Evolutionary conservation across 208 protist species (phyloP).

Genomic region (Crithidia brevicula): DNA sequence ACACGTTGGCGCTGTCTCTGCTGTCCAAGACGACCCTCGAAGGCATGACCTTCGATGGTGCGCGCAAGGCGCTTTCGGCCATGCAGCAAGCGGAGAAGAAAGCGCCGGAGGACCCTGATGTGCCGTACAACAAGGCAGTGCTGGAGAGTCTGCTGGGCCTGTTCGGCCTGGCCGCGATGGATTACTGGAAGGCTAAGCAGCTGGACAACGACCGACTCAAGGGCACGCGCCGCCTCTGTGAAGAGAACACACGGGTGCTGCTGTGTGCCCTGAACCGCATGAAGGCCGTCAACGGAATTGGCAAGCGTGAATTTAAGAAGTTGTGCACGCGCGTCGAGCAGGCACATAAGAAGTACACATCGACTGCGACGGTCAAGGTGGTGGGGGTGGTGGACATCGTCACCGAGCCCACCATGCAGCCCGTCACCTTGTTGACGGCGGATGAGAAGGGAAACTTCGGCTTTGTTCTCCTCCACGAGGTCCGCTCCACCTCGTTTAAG

Average conservation of each 20-base stretch:
- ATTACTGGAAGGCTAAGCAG: conserved; percentile 56
- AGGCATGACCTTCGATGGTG: conserved; percentile 50
- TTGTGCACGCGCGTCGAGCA: conserved; percentile 43
- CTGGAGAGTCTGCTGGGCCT: conserved; percentile 74
- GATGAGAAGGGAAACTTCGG: conserved; percentile 53
- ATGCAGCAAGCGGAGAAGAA: conserved; percentile 67
- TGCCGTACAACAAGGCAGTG: conserved; percentile 82
- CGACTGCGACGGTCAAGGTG: conserved; percentile 22
- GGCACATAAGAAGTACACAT: conserved; percentile 48
- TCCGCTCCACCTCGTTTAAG: conserved; percentile 56
- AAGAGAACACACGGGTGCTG: conserved; percentile 59
- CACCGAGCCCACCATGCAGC: conserved; percentile 71
- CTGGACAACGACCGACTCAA: conserved; percentile 63
- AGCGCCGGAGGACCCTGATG: conserved; percentile 61
- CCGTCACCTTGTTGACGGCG: conserved; percentile 53
- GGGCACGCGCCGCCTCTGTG: conserved; percentile 45
- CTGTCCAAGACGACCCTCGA: conserved; percentile 64
- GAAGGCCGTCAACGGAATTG: conserved; percentile 48
- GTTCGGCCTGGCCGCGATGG: conserved; percentile 61
- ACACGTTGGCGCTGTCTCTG: conserved; percentile 68
- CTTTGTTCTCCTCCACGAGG: conserved; percentile 66
- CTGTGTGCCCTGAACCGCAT: conserved; percentile 44
- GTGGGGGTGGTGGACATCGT: conserved; percentile 72
- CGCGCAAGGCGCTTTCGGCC: conserved; percentile 50
- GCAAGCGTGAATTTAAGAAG: conserved; percentile 62